These are phyloP conservation scores for Lycium barbarum DNA, from an alignment of 257 asterid species.

Conservation along the genomic window DNA sequence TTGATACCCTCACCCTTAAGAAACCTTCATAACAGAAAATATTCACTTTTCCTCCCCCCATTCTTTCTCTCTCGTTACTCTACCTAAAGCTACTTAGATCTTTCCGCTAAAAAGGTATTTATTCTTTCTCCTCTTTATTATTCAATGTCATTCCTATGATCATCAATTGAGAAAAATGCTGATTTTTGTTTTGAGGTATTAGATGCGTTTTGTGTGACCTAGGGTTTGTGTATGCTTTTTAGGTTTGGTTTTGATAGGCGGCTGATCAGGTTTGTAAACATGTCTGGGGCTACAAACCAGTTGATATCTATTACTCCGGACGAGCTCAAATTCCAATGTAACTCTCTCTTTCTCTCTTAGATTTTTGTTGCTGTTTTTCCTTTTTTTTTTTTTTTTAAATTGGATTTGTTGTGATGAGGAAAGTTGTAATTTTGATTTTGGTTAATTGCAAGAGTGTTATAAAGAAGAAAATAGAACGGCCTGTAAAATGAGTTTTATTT, in stretches of 20 bases:
- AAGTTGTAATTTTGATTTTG: conserved; percentile 3
- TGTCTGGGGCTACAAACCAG: conserved; percentile 52
- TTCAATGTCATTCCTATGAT: not conserved
- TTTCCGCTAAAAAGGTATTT: not conserved
- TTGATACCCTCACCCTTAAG: not conserved
- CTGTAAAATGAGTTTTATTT: not conserved
- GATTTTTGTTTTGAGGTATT: not conserved
- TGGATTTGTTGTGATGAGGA: not conserved
- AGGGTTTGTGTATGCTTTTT: not conserved
- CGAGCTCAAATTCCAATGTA: conserved; percentile 79
- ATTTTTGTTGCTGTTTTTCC: not conserved
- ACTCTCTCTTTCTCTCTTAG: not conserved
- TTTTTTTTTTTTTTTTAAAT: not conserved
- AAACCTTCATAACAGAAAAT: not conserved
- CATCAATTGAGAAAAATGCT: not conserved
- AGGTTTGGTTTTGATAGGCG: conserved; percentile 1
- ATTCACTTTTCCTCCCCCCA: not conserved
- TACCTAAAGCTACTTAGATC: not conserved
- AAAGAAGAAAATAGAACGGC: not conserved
- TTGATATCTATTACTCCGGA: conserved; percentile 73
- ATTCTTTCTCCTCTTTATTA: not conserved
- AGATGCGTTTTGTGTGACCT: conserved; percentile 2
- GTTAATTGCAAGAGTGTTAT: not conserved
- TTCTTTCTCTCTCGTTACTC: not conserved
- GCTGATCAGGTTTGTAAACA: conserved; percentile 31